Conservation (phyloP, 768 basidiomycete genomes). For the Leucocoprinus leucothites region DNA sequence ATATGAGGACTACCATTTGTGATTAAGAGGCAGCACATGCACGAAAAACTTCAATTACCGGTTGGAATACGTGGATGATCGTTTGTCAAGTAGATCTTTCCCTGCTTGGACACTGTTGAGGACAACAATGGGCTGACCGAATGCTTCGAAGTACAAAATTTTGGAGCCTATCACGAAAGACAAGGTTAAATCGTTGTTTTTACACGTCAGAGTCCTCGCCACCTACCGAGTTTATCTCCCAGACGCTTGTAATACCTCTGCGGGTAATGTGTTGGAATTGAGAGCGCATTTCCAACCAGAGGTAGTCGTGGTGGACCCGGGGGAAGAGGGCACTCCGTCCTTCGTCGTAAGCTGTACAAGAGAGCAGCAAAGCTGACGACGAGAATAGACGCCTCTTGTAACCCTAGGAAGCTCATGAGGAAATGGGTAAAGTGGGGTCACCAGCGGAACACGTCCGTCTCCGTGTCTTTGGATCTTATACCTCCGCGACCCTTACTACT, state of each 20-base stretch:
- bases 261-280: constrained; percentile 6
- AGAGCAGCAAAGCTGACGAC: neutral
- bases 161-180: neutral
- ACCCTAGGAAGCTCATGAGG: neutral
- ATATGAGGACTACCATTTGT: neutral
- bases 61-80: constrained; percentile 12
- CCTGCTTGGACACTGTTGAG: constrained; percentile 13
- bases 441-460: neutral
- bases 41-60: neutral
- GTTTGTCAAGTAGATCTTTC: constrained; percentile 13
- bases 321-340: neutral
- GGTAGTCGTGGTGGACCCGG: constrained; percentile 12
- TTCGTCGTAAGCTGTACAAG: neutral
- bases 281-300: constrained; percentile 14
- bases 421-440: too few relatives aligned
- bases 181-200: neutral
- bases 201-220: neutral
- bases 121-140: constrained; percentile 14
- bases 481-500: neutral
- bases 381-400: neutral
- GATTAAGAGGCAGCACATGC: neutral
- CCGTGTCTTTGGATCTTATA: neutral
- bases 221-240: constrained; percentile 13
- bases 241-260: constrained; percentile 8
- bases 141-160: constrained; percentile 11